A percentile compares a stretch with the other conserved stretches of the same genome.
Conservation (phyloP, 1,284 basidiomycete genomes). For the Polyporus tsugae region DNA sequence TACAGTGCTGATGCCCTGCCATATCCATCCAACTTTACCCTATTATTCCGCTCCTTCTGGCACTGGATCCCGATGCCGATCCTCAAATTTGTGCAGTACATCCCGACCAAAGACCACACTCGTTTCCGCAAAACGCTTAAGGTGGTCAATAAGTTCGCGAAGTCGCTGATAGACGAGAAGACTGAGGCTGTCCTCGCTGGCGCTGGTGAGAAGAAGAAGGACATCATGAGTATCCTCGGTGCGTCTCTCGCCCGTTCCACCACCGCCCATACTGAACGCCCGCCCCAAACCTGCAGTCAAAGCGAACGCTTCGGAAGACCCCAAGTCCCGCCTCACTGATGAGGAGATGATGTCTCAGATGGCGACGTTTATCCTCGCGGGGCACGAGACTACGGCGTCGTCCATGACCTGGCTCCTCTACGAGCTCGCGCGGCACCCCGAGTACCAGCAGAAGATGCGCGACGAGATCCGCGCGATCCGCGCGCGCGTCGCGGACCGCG, state of each 20-base stretch:
- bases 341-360: conserved; percentile 60
- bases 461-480: conserved; percentile 39
- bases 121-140: conserved; percentile 43
- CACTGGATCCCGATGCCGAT: conserved; percentile 24
- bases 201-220: conserved; percentile 33
- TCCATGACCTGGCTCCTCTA: conserved; percentile 40
- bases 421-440: conserved; percentile 41
- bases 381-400: conserved; percentile 37
- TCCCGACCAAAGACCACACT: conserved; percentile 46
- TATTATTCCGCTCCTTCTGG: conserved; percentile 27
- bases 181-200: conserved; percentile 37
- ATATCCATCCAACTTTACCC: conserved; percentile 31
- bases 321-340: conserved; percentile 53
- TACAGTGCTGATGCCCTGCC: conserved; percentile 34
- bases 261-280: neutral
- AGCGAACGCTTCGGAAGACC: conserved; percentile 57
- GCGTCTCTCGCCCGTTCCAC: conserved; percentile 11
- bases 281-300: conserved; percentile 47
- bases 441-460: conserved; percentile 39
- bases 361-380: conserved; percentile 46
- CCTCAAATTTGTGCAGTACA: conserved; percentile 46
- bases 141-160: conserved; percentile 37
- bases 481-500: conserved; percentile 31
- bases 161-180: conserved; percentile 49
- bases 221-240: conserved; percentile 54